A percentile compares a stretch with the other conserved stretches of the same genome.
phyloP scores from a whole-genome alignment of 306 rosid genomes.

The Quercus mongolica region DNA sequence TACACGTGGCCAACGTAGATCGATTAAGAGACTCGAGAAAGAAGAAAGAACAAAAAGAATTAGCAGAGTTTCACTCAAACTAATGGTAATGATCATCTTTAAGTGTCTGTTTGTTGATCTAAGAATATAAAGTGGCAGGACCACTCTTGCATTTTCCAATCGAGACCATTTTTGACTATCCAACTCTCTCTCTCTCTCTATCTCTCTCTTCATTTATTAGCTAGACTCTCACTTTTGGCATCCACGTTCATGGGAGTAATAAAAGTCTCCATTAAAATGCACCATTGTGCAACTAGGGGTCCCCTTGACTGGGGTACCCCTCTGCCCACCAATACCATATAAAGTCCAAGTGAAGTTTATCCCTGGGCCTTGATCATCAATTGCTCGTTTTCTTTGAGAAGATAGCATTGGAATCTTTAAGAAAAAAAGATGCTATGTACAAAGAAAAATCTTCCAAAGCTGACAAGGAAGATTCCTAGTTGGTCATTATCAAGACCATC shows the following conservation, averaged over 20 bases:
- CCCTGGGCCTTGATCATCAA: neutral
- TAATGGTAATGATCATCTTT: neutral
- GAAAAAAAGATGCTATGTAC: neutral
- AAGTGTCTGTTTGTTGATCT: neutral
- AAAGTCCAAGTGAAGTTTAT: conserved; percentile 37
- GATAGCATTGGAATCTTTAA: conserved; percentile 65
- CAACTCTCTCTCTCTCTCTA: neutral
- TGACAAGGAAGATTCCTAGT: conserved; percentile 57
- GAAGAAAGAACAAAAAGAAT: neutral
- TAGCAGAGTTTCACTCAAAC: neutral
- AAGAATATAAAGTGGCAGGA: conserved; percentile 16
- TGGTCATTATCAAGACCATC: conserved; percentile 20
- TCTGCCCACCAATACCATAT: conserved; percentile 19
- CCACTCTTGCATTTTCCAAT: conserved; percentile 4
- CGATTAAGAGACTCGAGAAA: neutral
- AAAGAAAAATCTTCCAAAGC: conserved; percentile 36
- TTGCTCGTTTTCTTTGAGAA: conserved; percentile 21
- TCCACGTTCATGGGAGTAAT: conserved; percentile 57
- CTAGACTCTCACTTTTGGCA: conserved; percentile 19
- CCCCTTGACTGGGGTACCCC: conserved; percentile 40
- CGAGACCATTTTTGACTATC: conserved; percentile 5
- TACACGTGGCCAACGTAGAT: neutral
- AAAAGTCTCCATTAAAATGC: conserved; percentile 29
- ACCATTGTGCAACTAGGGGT: conserved; percentile 29
- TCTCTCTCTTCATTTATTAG: conserved; percentile 31